Evolutionary conservation across 2,329 filamentous ascomycete species (phyloP), one percentile per base, ranked within the genome.

Genomic region (Venturia aucupariae): DNA sequence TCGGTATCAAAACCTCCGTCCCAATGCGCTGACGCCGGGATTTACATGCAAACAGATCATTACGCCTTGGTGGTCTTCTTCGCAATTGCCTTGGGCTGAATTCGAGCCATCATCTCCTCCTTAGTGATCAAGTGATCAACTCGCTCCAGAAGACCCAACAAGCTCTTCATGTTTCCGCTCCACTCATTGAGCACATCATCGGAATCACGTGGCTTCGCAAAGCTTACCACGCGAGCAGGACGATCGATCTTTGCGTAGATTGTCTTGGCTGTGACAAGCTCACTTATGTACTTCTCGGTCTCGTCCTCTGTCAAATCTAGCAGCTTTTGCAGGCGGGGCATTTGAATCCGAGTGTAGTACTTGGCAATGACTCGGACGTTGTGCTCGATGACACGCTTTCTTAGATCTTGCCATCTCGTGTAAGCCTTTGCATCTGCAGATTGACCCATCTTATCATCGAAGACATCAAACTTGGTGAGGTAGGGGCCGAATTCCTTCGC

Each of bases 81-180:
- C n/a, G 41, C 41, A 19, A 57, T 30, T 48, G 46, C 15, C 27
- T 62, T 65, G 19, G 90, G 90, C 76, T 94, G 88, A 72, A 99
- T 97, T 66, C 92, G 85, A 48, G 94, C 94, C 94, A 99, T 99
- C 94, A 99, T 99, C 82, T 99, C 94, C 79, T 99, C 94, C 83
- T 97, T 97, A 64, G 95, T 99, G 73, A 99, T 99, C 72, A 99
- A 82, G 76, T 99, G 94, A 74, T 99, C 94, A 67, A 99, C 95
- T 68, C 92, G 84, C 82, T 96, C 92, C 73, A 96, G 74, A 64
- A 93, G 79, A 13, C 90, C 91, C 68, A 96, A 78, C 71, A 96
- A 78, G 73, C 88, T 92, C 87, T 94, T 96, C 91, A 96, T 97
- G 77, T 97, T 96, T 72, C 90, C 88, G 75, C 92, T 96, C 94